Evolutionary conservation across 441 rosid genomes (phyloP).

Genomic region (Raphanus hybrid): DNA sequence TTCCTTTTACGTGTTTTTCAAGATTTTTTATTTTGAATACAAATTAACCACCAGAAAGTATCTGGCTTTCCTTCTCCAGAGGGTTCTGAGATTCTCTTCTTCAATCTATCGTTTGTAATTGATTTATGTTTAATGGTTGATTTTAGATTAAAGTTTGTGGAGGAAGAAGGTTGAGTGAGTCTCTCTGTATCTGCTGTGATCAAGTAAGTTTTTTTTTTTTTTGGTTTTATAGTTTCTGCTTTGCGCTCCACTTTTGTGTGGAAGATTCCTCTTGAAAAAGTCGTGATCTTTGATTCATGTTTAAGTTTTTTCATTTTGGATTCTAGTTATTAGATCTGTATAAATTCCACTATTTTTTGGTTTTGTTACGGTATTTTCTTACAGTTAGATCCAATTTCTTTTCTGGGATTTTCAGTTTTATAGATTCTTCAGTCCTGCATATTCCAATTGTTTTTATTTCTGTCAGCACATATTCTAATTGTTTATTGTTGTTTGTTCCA

Average conservation of each 20-base stretch:
- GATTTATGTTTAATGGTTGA: not conserved
- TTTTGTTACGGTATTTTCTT: slow-evolving; percentile 27
- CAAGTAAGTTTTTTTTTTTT: slow-evolving; percentile 27
- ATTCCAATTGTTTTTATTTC: no score
- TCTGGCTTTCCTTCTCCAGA: slow-evolving; percentile 24
- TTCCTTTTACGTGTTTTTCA: slow-evolving; percentile 27
- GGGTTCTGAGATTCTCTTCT: slow-evolving; percentile 11
- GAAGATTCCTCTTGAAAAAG: slow-evolving; percentile 17
- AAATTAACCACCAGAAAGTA: not conserved
- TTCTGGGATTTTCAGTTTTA: slow-evolving; percentile 23
- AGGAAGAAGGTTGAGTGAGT: slow-evolving; percentile 26
- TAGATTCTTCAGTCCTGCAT: slow-evolving; percentile 37
- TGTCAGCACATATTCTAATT: slow-evolving; percentile 35
- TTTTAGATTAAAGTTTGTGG: slow-evolving; percentile 23
- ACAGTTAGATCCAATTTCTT: slow-evolving; percentile 30
- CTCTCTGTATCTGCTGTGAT: slow-evolving; percentile 27
- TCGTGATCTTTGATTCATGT: slow-evolving; percentile 32
- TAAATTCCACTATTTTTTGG: slow-evolving; percentile 43
- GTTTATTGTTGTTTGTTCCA: slow-evolving; percentile 26
- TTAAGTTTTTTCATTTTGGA: slow-evolving; percentile 30
- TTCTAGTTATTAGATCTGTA: slow-evolving; percentile 54
- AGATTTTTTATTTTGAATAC: not conserved
- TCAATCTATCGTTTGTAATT: slow-evolving; percentile 1
- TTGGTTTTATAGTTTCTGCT: not conserved
- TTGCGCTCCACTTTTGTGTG: not conserved